Conservation (phyloP, 331 rosid genomes). For the Erythrophleum ivorense region DNA sequence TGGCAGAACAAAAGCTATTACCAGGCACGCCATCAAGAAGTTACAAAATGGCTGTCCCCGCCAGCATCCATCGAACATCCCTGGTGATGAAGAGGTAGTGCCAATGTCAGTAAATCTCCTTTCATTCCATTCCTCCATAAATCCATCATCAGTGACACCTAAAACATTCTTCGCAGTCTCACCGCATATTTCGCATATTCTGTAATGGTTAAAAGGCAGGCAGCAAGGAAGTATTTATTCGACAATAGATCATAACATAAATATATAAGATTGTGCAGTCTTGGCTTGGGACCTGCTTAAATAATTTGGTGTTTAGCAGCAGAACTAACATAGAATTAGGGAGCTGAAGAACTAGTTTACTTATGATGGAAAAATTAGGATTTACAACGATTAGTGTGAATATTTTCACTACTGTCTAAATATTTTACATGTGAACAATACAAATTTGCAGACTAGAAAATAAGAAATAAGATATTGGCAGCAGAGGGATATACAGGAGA, state of each 20-base stretch:
- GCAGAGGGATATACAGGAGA: background rate
- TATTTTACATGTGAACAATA: background rate
- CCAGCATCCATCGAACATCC: slow-evolving; percentile 63
- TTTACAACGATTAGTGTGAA: too few relatives aligned
- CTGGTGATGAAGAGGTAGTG: slow-evolving; percentile 40
- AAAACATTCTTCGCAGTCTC: slow-evolving; percentile 71
- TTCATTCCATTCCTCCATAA: slow-evolving; percentile 90
- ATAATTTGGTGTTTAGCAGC: background rate
- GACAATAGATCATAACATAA: background rate
- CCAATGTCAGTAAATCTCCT: slow-evolving; percentile 50
- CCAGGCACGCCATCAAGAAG: slow-evolving; percentile 96
- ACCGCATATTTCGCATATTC: slow-evolving; percentile 89
- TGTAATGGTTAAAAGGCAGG: slow-evolving; percentile 38
- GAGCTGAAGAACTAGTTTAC: slow-evolving; percentile 10
- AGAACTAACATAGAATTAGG: slow-evolving; percentile 21
- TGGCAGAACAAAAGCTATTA: slow-evolving; percentile 93
- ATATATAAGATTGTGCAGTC: background rate
- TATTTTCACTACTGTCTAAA: background rate
- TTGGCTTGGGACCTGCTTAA: background rate
- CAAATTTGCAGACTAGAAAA: background rate
- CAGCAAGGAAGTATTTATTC: background rate
- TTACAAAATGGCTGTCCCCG: slow-evolving; percentile 95
- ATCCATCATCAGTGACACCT: slow-evolving; percentile 56
- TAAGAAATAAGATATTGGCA: background rate
- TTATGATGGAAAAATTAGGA: background rate